Evolutionary conservation across 2,329 filamentous ascomycete genomes (phyloP).

Genomic region (Xylogone sp.): DNA sequence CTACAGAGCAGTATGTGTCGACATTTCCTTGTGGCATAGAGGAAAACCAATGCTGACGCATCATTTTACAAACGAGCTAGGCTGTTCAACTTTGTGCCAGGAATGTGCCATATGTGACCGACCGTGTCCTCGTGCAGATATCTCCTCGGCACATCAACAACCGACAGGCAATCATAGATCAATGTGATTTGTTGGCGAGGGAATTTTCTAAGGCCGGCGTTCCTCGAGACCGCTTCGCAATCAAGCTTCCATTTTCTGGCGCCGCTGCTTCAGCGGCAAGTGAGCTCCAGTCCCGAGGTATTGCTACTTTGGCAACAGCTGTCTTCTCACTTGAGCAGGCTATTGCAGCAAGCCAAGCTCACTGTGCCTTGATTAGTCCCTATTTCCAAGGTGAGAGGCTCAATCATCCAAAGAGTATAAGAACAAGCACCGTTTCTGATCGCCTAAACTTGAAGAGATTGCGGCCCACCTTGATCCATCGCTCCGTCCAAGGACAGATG

Average conservation of each 20-base stretch:
- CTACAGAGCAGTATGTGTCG: background rate
- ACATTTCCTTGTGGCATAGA: background rate
- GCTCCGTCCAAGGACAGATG: slow-evolving; percentile 42
- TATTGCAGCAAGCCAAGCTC: slow-evolving; percentile 44
- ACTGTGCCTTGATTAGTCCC: slow-evolving; percentile 44
- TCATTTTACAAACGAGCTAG: too few relatives aligned
- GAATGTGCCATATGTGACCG: slow-evolving; percentile 41
- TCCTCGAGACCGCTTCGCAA: slow-evolving; percentile 41
- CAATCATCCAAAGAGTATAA: too few relatives aligned
- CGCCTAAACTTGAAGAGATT: slow-evolving; percentile 30
- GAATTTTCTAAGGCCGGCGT: slow-evolving; percentile 44
- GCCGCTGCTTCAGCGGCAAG: slow-evolving; percentile 42
- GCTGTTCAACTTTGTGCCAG: slow-evolving; percentile 9
- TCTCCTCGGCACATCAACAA: slow-evolving; percentile 43
- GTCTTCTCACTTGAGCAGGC: slow-evolving; percentile 45
- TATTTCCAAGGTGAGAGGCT: slow-evolving; percentile 49
- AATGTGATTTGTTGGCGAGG: slow-evolving; percentile 41
- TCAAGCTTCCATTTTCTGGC: slow-evolving; percentile 48
- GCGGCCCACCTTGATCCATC: slow-evolving; percentile 37
- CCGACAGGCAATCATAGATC: slow-evolving; percentile 38
- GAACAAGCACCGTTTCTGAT: background rate
- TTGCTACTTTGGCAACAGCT: slow-evolving; percentile 43
- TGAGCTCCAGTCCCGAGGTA: slow-evolving; percentile 38
- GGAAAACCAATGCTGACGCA: too few relatives aligned
- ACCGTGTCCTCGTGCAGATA: slow-evolving; percentile 45